A percentile compares a stretch with the other conserved stretches of the same genome.
These are phyloP conservation scores for Lachancea lanzarotensis DNA, from an alignment of 805 yeast genomes.

Conservation along the genomic window DNA sequence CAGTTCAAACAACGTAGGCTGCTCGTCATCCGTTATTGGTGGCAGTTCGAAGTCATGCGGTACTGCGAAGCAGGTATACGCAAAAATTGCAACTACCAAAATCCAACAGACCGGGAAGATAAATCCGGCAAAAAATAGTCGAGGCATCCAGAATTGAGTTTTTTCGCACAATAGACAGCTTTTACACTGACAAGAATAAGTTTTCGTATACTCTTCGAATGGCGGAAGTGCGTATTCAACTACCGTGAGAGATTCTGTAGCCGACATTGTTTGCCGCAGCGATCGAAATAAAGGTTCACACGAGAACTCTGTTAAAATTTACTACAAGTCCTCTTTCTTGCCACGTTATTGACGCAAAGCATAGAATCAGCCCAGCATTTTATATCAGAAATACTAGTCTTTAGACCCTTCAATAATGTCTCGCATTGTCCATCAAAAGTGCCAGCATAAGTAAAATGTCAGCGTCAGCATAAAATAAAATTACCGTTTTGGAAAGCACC, in stretches of 20 bases:
- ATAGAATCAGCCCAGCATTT: not conserved
- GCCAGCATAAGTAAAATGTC: not conserved
- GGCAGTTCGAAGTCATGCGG: slow-evolving; percentile 21
- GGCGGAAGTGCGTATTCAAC: slow-evolving; percentile 6
- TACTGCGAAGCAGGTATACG: slow-evolving; percentile 17
- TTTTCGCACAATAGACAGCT: slow-evolving; percentile 15
- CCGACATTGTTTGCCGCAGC: not conserved
- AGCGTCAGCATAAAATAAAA: not conserved
- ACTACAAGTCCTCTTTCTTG: not conserved
- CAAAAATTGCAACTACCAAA: slow-evolving; percentile 12
- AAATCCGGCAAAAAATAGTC: slow-evolving; percentile 20
- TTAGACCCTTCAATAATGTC: not conserved
- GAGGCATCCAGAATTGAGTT: slow-evolving; percentile 6
- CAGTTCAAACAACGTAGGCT: slow-evolving; percentile 26
- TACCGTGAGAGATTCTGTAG: not conserved
- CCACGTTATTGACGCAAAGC: not conserved
- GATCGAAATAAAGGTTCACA: not conserved
- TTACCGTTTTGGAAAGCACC: not conserved
- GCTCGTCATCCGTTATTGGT: slow-evolving; percentile 19
- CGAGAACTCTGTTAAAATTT: not conserved
- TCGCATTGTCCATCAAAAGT: not conserved
- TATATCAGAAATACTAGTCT: not conserved
- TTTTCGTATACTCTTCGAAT: slow-evolving; percentile 11
- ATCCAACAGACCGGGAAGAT: slow-evolving; percentile 23
- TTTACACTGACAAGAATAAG: slow-evolving; percentile 20